Conservation (phyloP, 176 grass and related monocot species). For the Carex kokanica region DNA sequence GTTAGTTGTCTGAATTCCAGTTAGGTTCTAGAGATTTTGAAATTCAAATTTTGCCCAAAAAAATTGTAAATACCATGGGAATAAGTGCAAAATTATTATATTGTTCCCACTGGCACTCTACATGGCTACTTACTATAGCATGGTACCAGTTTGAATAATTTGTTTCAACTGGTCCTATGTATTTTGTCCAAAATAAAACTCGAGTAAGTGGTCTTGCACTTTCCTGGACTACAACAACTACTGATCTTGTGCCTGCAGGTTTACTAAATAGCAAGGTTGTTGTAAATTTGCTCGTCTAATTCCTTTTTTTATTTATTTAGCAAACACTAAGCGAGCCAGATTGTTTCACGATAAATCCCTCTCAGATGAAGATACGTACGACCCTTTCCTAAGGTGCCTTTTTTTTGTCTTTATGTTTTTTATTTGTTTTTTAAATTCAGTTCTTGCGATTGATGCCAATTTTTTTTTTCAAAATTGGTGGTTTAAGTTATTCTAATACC, state of each 20-base stretch:
- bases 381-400: constrained; percentile 70
- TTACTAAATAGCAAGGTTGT: constrained; percentile 20
- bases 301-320: constrained; percentile 45
- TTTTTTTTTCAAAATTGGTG: not conserved
- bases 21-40: not conserved
- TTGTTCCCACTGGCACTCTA: not conserved
- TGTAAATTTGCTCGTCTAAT: constrained; percentile 31
- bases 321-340: constrained; percentile 63
- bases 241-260: not conserved
- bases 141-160: not conserved
- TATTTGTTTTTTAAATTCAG: not conserved
- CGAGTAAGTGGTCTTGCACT: not conserved
- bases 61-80: not conserved
- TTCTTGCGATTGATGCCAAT: not conserved
- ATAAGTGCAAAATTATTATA: not conserved
- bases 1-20: not conserved
- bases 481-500: not conserved
- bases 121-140: not conserved
- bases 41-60: not conserved
- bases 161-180: not conserved
- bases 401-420: constrained; percentile 21
- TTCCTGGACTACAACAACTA: not conserved
- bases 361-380: constrained; percentile 76
- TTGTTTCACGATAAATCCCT: constrained; percentile 83
- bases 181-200: not conserved